A percentile compares a stretch with the other conserved stretches of the same genome.
phyloP scores from a whole-genome alignment of 305 asterid genomes.

The Fraxinus latifolia region DNA sequence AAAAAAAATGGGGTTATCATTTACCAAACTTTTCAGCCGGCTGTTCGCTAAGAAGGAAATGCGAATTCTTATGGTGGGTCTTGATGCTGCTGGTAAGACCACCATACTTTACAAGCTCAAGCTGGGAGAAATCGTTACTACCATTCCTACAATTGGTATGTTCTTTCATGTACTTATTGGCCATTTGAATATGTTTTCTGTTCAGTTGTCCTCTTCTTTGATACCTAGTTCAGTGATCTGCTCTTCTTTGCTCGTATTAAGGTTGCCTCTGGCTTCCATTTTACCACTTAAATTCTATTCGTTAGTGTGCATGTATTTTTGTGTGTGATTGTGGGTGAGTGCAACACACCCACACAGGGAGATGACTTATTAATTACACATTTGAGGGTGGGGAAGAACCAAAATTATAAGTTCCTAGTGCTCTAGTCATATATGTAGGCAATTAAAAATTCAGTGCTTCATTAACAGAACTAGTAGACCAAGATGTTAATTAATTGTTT shows the following conservation, averaged over 20 bases:
- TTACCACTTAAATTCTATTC: neutral
- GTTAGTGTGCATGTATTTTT: neutral
- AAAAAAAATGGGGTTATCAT: slow-evolving; percentile 71
- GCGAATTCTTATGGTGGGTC: slow-evolving; percentile 93
- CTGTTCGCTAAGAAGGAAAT: slow-evolving; percentile 87
- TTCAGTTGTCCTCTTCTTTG: neutral
- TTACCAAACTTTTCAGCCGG: slow-evolving; percentile 76
- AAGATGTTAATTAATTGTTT: neutral
- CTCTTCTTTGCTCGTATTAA: neutral
- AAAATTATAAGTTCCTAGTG: neutral
- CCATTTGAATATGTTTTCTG: neutral
- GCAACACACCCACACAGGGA: neutral
- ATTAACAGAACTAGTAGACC: neutral
- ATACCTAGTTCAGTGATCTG: neutral
- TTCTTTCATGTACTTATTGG: neutral
- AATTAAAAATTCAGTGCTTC: neutral
- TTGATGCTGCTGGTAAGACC: slow-evolving; percentile 94
- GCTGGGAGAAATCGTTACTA: slow-evolving; percentile 84
- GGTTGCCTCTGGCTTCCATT: neutral
- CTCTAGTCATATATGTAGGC: neutral
- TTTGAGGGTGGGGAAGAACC: neutral
- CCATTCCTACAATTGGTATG: slow-evolving; percentile 80
- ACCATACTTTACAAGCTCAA: slow-evolving; percentile 83
- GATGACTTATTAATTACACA: neutral
- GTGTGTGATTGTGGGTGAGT: neutral